Conservation (phyloP, 2,329 filamentous ascomycete genomes). For the Chaetomium strumarium region DNA sequence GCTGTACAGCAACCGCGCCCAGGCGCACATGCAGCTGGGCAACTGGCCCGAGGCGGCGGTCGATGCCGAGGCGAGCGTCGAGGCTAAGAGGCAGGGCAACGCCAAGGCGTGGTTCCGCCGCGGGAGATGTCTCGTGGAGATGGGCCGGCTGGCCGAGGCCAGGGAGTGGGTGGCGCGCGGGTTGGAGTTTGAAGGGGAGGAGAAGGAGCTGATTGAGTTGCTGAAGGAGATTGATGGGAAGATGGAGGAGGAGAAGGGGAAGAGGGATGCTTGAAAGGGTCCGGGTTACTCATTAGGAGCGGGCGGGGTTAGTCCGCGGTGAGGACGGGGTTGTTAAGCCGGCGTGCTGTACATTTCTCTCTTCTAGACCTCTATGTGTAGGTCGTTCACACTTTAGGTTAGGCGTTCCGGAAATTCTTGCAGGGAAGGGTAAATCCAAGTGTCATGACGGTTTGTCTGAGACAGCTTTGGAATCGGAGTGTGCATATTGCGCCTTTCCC, state of each 20-base stretch:
- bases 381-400: not conserved
- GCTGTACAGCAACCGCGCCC: slow-evolving; percentile 80
- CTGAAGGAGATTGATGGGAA: slow-evolving; percentile 55
- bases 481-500: too few species aligned
- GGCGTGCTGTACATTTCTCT: too few species aligned
- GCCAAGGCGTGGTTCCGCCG: slow-evolving; percentile 92
- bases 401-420: slow-evolving; percentile 3
- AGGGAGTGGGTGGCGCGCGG: slow-evolving; percentile 69
- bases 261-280: slow-evolving; percentile 12
- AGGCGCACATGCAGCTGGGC: slow-evolving; percentile 78
- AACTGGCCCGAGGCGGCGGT: slow-evolving; percentile 81
- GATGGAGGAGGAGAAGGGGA: slow-evolving; percentile 36
- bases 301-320: too few species aligned
- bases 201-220: slow-evolving; percentile 57
- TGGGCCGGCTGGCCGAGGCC: slow-evolving; percentile 81
- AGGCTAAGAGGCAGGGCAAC: slow-evolving; percentile 80
- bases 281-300: too few species aligned
- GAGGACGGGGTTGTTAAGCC: too few species aligned
- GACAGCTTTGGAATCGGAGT: too few species aligned
- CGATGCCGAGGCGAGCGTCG: slow-evolving; percentile 82
- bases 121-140: slow-evolving; percentile 81
- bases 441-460: not conserved
- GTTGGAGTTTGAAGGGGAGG: slow-evolving; percentile 75
- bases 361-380: not conserved
- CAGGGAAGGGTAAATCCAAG: not conserved